Conservation (phyloP, 257 asterid genomes). For the Schizonepeta tenuifolia region DNA sequence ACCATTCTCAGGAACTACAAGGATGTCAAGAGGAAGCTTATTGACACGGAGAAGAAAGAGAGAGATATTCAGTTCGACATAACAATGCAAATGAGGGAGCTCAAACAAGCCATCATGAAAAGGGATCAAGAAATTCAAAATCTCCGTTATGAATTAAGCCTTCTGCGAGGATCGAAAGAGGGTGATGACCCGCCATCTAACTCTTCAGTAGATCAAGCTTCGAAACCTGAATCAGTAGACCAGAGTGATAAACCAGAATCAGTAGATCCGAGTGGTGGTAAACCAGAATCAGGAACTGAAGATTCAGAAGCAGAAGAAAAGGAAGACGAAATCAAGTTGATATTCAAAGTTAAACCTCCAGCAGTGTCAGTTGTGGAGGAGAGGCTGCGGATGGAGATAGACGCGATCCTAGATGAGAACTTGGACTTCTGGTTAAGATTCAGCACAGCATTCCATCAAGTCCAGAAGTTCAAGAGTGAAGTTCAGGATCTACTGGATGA, state of each 20-base stretch:
- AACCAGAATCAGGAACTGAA: conserved; percentile 21
- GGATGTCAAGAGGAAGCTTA: conserved; percentile 73
- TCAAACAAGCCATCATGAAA: conserved; percentile 55
- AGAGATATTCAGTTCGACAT: conserved; percentile 64
- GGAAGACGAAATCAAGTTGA: conserved; percentile 43
- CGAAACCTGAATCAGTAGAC: conserved; percentile 33
- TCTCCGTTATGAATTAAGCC: conserved; percentile 48
- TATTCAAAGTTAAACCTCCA: conserved; percentile 35
- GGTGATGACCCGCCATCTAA: background rate
- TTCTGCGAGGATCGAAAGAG: conserved; percentile 37
- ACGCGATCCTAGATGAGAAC: conserved; percentile 83
- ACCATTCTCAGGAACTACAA: conserved; percentile 74
- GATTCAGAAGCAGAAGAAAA: conserved; percentile 32
- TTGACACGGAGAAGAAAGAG: conserved; percentile 66
- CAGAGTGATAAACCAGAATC: conserved; percentile 28
- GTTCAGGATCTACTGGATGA: conserved; percentile 73
- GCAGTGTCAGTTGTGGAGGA: conserved; percentile 64
- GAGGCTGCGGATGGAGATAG: conserved; percentile 66
- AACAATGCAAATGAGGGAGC: conserved; percentile 65
- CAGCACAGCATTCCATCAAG: conserved; percentile 86
- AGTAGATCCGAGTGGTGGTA: background rate
- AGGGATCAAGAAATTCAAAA: conserved; percentile 73
- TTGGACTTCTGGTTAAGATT: conserved; percentile 92
- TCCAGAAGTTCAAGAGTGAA: conserved; percentile 77
- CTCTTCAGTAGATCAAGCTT: conserved; percentile 21